Evolutionary conservation across 2,329 filamentous ascomycete genomes (phyloP), one percentile per base, ranked within the genome.

Genomic region (Hymenoscyphus infarciens): DNA sequence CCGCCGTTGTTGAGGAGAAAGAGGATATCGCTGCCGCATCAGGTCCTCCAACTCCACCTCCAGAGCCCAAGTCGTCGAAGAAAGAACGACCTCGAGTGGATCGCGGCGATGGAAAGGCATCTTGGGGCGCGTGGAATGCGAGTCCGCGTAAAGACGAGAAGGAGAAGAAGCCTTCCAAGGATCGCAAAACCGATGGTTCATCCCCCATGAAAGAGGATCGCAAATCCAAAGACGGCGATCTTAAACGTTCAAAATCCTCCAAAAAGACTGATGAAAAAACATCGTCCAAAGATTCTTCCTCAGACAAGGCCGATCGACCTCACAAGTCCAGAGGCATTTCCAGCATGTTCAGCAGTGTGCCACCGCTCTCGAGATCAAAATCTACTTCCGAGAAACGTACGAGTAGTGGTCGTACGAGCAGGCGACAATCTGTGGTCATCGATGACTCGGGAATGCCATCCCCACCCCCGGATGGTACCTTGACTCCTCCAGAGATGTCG

Each of bases 51-150:
- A 73, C 74, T 29, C 74, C 74, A 31, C 80, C 81, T 4, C 77
- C 84, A 16, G 85, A 87, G 58, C 77, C 81, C 13, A 86, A 81
- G 64, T 85, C 83, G 4, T 81, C 81, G 3, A 91, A 86, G 76
- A 96, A 89, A 74, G 90, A 96, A 66, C 88, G 92, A 15, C 79
- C 89, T 31, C 91, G 88, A 72, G 85, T 92, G 66, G 90, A 86
- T 69, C 89, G 91, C 42, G 82, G 91, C 42, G 82, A 84, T 63
- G 82, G 81, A 39, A 80, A 84, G 13, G 86, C 89, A 33, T 86
- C 89, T 33, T 95, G 92, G 91, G 88, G 87, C 39, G 86, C 87
- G 74, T 94, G 89, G 89, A 85, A 83, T 19, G 82, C 86, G 16
- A 22, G 19, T 52, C 45, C 67, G 56, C 74, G 74, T 67, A 81